Base-by-base conservation (phyloP, 1,139 yeast genomes). In the Kodamaea arcana region DNA sequence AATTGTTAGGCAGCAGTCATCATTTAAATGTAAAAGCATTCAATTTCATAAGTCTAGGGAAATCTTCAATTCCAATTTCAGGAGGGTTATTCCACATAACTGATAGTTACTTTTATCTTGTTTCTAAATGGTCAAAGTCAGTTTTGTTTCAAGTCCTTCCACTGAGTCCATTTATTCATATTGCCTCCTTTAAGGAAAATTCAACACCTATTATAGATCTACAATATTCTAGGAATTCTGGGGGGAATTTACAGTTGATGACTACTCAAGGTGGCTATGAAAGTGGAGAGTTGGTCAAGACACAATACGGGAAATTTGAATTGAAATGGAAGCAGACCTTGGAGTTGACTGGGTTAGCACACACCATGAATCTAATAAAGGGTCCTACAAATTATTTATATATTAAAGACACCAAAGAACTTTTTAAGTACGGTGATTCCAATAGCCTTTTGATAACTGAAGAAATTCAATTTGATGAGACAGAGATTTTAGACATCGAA, bases 221-320 rank as follows among this genome's bases (percentile, higher is more conserved):
- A 11, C 47, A 49, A 15, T 26, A 43, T 3, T 27, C 30, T 6
- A 15, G 18, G 4, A 33, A 33, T 2, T 36, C 35, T 2, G 28
- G 17, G 15, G 30, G 30, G 12, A 11, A 5, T 35, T 36, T 15
- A 13, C 46, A 46, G n/a, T 14, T 66, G 8, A 46, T 56, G 18
- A 41, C 59, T 3, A 60, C 69, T 34, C 70, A 62, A 39, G 73
- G 74, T 16, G 69, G 72, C 2, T 57, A 60, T 40, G 56, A 59
- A 15, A 57, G 64, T 27, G 67, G 72, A 6, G 72, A 68, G 35
- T 43, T 60, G 26, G 44, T 54, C 32, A 53, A 46, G 13, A 30
- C 34, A 11, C 11, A 14, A 12, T 32, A 18, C 17, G 37, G 37
- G 12, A 31, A 30, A 18, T 27, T 27, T 10, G 12, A 7, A 10